Conservation (phyloP, 352 stramenopile genomes). For the Halophytophthora batemanensis region DNA sequence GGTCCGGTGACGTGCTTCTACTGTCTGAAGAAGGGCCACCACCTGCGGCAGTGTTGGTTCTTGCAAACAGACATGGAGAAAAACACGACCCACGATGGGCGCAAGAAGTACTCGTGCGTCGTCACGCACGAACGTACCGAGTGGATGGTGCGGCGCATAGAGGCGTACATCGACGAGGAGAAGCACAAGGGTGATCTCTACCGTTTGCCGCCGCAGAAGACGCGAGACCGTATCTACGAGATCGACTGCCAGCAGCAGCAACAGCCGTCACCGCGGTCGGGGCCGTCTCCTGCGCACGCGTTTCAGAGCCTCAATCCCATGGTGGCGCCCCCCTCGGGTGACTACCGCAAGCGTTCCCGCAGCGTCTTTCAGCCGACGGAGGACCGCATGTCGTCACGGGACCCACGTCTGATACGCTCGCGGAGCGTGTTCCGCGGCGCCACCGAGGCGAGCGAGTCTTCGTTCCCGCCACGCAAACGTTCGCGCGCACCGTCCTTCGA, state of each 20-base stretch:
- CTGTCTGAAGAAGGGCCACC: conserved; percentile 38
- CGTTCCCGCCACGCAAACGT: conserved; percentile 26
- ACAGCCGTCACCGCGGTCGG: conserved; percentile 4
- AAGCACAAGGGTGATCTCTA: conserved; percentile 18
- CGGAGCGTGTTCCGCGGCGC: conserved; percentile 25
- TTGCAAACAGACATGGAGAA: conserved; percentile 40
- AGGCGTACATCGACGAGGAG: conserved; percentile 35
- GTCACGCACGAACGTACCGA: conserved; percentile 28
- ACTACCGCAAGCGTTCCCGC: conserved; percentile 26
- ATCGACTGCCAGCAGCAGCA: conserved; percentile 5
- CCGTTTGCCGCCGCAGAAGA: neutral
- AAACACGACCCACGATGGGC: conserved; percentile 22
- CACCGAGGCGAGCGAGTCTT: conserved; percentile 11
- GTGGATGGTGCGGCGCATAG: conserved; percentile 37
- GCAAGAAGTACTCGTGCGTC: conserved; percentile 36
- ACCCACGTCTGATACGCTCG: conserved; percentile 25
- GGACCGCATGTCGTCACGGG: conserved; percentile 7
- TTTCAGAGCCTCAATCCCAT: conserved; percentile 9
- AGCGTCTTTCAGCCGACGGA: conserved; percentile 24
- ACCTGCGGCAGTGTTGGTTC: conserved; percentile 39
- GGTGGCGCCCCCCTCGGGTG: neutral
- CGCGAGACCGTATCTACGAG: conserved; percentile 2
- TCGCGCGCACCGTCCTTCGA: conserved; percentile 22
- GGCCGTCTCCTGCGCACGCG: conserved; percentile 5
- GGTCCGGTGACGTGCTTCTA: conserved; percentile 36